Percentiles rank a stretch among this genome's conserved stretches.
phyloP scores from a whole-genome alignment of 257 asterid genomes.

The Prunella vulgaris region DNA sequence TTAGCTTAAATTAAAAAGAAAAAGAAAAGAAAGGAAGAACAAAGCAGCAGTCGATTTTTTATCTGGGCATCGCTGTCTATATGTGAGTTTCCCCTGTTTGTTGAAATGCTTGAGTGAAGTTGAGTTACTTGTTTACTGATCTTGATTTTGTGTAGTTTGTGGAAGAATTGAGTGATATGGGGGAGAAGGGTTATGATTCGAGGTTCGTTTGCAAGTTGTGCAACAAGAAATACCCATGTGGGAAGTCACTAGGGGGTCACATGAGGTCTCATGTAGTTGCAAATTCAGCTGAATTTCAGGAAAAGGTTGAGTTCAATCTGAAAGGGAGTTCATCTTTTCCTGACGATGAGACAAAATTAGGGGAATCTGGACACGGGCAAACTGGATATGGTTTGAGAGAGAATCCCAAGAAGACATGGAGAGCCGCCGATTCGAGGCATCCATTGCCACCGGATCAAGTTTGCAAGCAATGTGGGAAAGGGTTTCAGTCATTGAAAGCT shows the following conservation, averaged over 20 bases:
- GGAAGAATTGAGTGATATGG: slow-evolving; percentile 11
- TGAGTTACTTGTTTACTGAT: slow-evolving; percentile 19
- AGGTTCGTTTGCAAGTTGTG: slow-evolving; percentile 65
- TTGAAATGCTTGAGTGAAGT: slow-evolving; percentile 22
- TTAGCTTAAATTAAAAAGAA: slow-evolving; percentile 3
- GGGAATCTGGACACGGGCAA: slow-evolving; percentile 25
- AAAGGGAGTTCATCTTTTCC: slow-evolving; percentile 31
- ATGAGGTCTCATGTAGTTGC: slow-evolving; percentile 72
- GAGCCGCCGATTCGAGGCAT: slow-evolving; percentile 45
- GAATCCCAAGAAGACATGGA: slow-evolving; percentile 89
- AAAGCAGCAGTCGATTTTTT: background rate
- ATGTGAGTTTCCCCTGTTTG: slow-evolving; percentile 16
- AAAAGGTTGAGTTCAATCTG: slow-evolving; percentile 32
- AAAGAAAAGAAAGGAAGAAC: background rate
- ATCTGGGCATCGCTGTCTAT: slow-evolving; percentile 35
- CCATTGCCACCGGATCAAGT: slow-evolving; percentile 51
- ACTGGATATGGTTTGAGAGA: slow-evolving; percentile 68
- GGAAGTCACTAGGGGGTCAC: slow-evolving; percentile 88
- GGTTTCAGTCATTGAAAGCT: slow-evolving; percentile 84
- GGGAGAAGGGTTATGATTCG: slow-evolving; percentile 45
- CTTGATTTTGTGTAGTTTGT: slow-evolving; percentile 16
- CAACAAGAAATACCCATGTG: slow-evolving; percentile 63
- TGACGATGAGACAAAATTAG: slow-evolving; percentile 23
- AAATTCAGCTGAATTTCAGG: slow-evolving; percentile 58
- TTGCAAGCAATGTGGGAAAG: slow-evolving; percentile 94